These are phyloP conservation scores for Rostrohypoxylon terebratum DNA, from an alignment of 495 filamentous ascomycete genomes.

Conservation along the genomic window DNA sequence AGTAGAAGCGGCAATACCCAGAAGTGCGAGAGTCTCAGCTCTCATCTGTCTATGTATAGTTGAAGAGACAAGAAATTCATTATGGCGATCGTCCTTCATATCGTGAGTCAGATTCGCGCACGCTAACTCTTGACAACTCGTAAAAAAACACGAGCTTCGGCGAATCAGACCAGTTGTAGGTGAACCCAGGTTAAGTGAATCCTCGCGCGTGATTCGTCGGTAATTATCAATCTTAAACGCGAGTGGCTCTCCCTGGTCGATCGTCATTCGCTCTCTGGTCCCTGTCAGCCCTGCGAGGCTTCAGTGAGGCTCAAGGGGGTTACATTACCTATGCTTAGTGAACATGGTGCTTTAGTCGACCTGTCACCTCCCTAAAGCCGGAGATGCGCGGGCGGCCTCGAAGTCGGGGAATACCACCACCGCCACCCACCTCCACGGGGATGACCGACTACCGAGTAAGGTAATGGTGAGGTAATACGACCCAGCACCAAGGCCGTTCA, in stretches of 20 bases:
- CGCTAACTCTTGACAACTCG: conserved; percentile 23
- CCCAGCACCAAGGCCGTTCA: conserved; percentile 19
- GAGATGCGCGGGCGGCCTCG: conserved; percentile 28
- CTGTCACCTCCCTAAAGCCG: conserved; percentile 11
- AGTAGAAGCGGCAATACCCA: conserved; percentile 49
- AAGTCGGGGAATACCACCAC: conserved; percentile 14
- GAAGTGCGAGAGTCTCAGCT: conserved; percentile 19
- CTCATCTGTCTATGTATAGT: conserved; percentile 37
- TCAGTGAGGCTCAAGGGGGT: conserved; percentile 47
- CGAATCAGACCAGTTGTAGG: conserved; percentile 34
- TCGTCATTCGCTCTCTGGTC: conserved; percentile 28
- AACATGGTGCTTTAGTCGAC: conserved; percentile 31
- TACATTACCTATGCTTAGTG: conserved; percentile 33
- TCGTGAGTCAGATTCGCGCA: conserved; percentile 31
- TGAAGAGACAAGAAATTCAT: conserved; percentile 44
- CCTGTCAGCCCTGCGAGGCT: conserved; percentile 47
- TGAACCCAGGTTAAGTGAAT: conserved; percentile 25
- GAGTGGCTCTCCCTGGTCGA: conserved; percentile 33
- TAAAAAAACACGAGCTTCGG: conserved; percentile 5
- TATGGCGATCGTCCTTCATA: conserved; percentile 17
- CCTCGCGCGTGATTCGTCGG: conserved; percentile 38
- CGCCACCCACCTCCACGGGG: conserved; percentile 24
- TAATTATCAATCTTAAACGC: conserved; percentile 38
- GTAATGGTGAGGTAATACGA: conserved; percentile 10
- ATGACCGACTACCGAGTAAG: conserved; percentile 30